Conservation (phyloP, 192 early-diverging fungal species). For the Thamnidium elegans region DNA sequence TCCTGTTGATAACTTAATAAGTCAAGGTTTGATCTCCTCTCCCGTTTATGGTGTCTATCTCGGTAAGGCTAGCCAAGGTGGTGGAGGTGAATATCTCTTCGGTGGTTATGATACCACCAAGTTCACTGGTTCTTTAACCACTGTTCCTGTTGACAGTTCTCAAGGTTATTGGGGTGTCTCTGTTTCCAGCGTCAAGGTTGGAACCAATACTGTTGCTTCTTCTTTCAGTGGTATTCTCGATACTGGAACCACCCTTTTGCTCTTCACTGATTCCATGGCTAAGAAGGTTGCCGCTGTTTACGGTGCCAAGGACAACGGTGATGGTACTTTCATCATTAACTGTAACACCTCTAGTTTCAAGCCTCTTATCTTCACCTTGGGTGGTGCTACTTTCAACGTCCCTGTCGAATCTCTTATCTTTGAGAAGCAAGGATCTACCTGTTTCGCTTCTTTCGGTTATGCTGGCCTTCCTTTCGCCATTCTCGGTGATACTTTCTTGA, state of each 20-base stretch:
- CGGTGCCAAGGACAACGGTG: slow-evolving; percentile 22
- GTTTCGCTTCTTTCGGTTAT: slow-evolving; percentile 1
- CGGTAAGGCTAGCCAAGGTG: slow-evolving; percentile 39
- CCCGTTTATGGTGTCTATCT: slow-evolving; percentile 65
- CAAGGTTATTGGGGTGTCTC: slow-evolving; percentile 32
- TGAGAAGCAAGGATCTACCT: slow-evolving; percentile 11
- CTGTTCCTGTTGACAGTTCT: slow-evolving; percentile 39
- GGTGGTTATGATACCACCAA: slow-evolving; percentile 43
- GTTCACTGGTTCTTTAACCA: slow-evolving; percentile 42
- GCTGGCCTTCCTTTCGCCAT: too few species aligned
- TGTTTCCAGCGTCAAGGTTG: slow-evolving; percentile 1
- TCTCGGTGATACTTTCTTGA: too few species aligned
- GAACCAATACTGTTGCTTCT: neutral
- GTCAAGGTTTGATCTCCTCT: slow-evolving; percentile 47
- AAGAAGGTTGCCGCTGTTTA: slow-evolving; percentile 20
- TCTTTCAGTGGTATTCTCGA: slow-evolving; percentile 41
- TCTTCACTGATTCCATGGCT: slow-evolving; percentile 28
- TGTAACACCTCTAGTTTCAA: slow-evolving; percentile 26
- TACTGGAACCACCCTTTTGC: slow-evolving; percentile 42
- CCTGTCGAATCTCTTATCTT: slow-evolving; percentile 40
- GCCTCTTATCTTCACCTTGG: slow-evolving; percentile 36
- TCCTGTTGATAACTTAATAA: slow-evolving; percentile 57
- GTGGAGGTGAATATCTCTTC: slow-evolving; percentile 52
- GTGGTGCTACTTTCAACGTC: slow-evolving; percentile 36
- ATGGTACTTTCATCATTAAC: slow-evolving; percentile 26